A percentile compares a stretch with the other conserved stretches of the same genome.
These are phyloP conservation scores for Pulveroboletus sp. DNA, from an alignment of 768 basidiomycete genomes.

Conservation along the genomic window DNA sequence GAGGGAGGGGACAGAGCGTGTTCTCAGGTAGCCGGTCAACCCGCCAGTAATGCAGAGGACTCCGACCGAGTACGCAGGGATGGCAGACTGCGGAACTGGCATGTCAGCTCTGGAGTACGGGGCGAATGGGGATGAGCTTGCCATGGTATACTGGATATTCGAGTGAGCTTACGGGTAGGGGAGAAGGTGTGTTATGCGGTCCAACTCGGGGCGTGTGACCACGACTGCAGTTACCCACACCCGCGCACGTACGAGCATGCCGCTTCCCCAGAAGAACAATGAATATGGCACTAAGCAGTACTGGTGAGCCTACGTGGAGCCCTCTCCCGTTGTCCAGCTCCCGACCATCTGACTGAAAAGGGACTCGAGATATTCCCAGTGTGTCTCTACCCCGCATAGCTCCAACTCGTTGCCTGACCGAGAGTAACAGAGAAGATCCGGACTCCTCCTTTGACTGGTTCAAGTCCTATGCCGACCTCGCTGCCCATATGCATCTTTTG, in stretches of 20 bases:
- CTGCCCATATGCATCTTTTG: conserved; percentile 51
- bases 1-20: conserved; percentile 75
- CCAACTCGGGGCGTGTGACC: conserved; percentile 13
- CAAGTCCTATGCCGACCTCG: conserved; percentile 74
- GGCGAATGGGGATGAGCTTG: conserved; percentile 18
- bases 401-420: conserved; percentile 1
- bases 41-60: conserved; percentile 74
- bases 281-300: conserved; percentile 66
- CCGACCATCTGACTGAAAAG: conserved; percentile 32
- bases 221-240: background rate
- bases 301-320: conserved; percentile 43
- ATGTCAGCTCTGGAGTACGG: conserved; percentile 17
- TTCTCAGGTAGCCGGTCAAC: conserved; percentile 63
- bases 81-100: conserved; percentile 56
- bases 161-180: conserved; percentile 19
- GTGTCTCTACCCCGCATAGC: conserved; percentile 19
- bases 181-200: background rate
- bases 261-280: conserved; percentile 59
- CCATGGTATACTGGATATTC: conserved; percentile 21
- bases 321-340: background rate
- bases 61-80: conserved; percentile 77
- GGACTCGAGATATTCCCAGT: conserved; percentile 70
- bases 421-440: conserved; percentile 45
- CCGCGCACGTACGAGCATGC: conserved; percentile 9
- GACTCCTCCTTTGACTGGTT: conserved; percentile 81